Evolutionary conservation across 1,284 basidiomycete species (phyloP).

Genomic region (Naganishia albida): DNA sequence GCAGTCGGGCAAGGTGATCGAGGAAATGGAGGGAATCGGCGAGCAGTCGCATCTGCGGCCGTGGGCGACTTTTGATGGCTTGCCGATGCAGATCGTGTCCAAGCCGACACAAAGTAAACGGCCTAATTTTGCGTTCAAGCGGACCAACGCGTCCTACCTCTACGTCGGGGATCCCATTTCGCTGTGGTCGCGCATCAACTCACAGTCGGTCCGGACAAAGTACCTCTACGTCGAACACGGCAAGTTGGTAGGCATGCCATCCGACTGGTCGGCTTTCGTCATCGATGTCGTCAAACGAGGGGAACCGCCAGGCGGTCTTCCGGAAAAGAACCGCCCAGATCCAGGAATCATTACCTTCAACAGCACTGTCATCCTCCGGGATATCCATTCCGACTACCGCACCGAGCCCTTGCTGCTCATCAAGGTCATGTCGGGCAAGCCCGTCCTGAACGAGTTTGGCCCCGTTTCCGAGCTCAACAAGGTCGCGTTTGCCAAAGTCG

Average conservation of each 20-base stretch:
- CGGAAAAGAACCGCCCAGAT: conserved; percentile 22
- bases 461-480: conserved; percentile 33
- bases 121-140: conserved; percentile 26
- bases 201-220: conserved; percentile 93
- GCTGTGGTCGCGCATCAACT: conserved; percentile 94
- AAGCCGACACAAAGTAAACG: conserved; percentile 75
- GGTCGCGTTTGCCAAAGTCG: conserved; percentile 34
- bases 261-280: conserved; percentile 90
- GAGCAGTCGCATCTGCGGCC: conserved; percentile 44
- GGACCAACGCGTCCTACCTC: conserved; percentile 22
- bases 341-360: conserved; percentile 30
- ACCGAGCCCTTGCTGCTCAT: conserved; percentile 34
- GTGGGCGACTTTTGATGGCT: conserved; percentile 89
- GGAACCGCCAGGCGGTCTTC: conserved; percentile 27
- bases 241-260: conserved; percentile 79
- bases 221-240: conserved; percentile 89
- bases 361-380: conserved; percentile 33
- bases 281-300: conserved; percentile 59
- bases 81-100: conserved; percentile 89
- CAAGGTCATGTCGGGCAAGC: conserved; percentile 32
- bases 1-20: conserved; percentile 25
- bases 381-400: conserved; percentile 33
- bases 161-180: conserved; percentile 81
- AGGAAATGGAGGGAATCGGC: conserved; percentile 30
- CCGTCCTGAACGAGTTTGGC: conserved; percentile 27